A percentile compares a stretch with the other conserved stretches of the same genome.
Evolutionary conservation across 371 early-diverging fungal species (phyloP).

Genomic region (Actinomortierella ambigua): DNA sequence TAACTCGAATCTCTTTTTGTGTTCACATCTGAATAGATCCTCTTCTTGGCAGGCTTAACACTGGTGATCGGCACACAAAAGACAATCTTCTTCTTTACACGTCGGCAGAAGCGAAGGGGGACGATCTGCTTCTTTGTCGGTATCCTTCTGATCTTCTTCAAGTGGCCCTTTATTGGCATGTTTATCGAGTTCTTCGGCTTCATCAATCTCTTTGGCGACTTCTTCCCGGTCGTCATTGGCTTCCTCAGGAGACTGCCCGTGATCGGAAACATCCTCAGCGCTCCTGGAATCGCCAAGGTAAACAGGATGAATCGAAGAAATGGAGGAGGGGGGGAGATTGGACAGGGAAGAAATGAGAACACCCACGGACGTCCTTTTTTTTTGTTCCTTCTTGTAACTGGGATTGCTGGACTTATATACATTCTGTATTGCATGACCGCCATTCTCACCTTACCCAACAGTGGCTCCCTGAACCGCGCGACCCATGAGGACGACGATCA

Average conservation of each 20-base stretch:
- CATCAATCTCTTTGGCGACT: constrained; percentile 97
- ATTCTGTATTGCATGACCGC: background rate
- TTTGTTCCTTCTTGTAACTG: constrained; percentile 11
- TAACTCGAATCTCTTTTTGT: constrained; percentile 1
- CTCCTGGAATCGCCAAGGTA: constrained; percentile 84
- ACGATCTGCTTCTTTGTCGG: constrained; percentile 92
- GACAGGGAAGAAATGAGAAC: too few relatives aligned
- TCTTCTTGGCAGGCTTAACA: constrained; percentile 89
- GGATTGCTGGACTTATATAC: background rate
- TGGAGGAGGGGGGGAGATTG: too few relatives aligned
- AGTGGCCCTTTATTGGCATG: constrained; percentile 92
- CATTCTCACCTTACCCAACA: constrained; percentile 8
- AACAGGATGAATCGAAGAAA: constrained; percentile 3
- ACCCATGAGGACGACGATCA: constrained; percentile 6
- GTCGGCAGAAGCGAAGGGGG: constrained; percentile 85
- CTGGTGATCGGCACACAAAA: constrained; percentile 87
- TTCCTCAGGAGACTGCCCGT: constrained; percentile 89
- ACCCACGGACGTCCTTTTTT: too few relatives aligned
- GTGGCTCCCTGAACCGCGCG: constrained; percentile 26
- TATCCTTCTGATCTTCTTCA: constrained; percentile 85
- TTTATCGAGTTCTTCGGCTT: constrained; percentile 92
- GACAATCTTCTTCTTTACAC: constrained; percentile 83
- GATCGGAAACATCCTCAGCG: constrained; percentile 83
- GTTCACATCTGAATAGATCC: constrained; percentile 59
- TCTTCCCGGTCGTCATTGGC: constrained; percentile 91